A percentile compares a stretch with the other conserved stretches of the same genome.
These are phyloP conservation scores for Paramyrothecium sp. DNA, from an alignment of 2,329 filamentous ascomycete species.

Conservation along the genomic window DNA sequence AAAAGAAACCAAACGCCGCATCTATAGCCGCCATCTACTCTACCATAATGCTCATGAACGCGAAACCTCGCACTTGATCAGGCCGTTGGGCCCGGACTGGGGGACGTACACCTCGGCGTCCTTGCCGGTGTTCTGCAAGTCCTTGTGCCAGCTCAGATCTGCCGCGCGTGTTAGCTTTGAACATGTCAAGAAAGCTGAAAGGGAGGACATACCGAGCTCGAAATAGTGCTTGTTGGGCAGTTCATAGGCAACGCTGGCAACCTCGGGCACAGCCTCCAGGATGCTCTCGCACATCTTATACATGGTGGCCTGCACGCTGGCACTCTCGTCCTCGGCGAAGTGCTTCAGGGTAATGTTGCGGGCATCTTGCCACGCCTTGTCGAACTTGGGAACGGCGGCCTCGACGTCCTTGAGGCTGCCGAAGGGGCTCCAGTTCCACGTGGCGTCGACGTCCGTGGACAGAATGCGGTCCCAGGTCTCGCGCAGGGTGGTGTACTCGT, in stretches of 20 bases:
- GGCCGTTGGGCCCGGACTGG: conserved; percentile 87
- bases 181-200: neutral
- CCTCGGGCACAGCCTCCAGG: conserved; percentile 68
- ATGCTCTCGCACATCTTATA: conserved; percentile 97
- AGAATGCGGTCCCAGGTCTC: conserved; percentile 96
- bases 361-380: conserved; percentile 75
- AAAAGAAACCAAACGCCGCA: conserved; percentile 1
- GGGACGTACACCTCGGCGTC: conserved; percentile 95
- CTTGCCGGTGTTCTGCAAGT: conserved; percentile 88
- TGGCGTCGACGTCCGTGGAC: conserved; percentile 85
- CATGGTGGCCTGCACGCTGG: conserved; percentile 96
- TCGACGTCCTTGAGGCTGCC: conserved; percentile 65
- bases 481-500: conserved; percentile 87
- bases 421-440: conserved; percentile 83
- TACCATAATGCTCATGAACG: conserved; percentile 37
- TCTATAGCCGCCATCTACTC: conserved; percentile 2
- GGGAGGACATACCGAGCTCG: conserved; percentile 70
- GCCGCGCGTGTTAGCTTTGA: conserved; percentile 14
- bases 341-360: conserved; percentile 83
- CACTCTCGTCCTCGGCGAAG: conserved; percentile 87
- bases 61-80: conserved; percentile 90
- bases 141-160: conserved; percentile 98
- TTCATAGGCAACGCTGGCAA: conserved; percentile 74
- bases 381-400: conserved; percentile 64
- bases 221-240: conserved; percentile 99